Percentiles rank a stretch among this genome's conserved stretches.
Conservation (phyloP, 768 basidiomycete genomes). For the Xerocomellus chrysenteron region DNA sequence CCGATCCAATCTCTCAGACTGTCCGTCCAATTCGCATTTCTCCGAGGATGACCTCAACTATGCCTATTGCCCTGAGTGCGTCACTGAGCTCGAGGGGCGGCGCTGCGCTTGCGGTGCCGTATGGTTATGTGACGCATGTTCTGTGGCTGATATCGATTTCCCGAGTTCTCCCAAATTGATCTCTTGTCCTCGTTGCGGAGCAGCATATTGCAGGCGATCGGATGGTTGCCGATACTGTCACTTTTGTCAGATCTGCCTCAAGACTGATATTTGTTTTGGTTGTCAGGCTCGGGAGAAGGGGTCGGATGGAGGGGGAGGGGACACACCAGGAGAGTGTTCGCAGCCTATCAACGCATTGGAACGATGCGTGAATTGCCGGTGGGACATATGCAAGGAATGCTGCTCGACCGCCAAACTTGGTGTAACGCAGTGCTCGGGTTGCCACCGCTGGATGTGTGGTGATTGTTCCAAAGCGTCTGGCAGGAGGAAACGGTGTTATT, state of each 20-base stretch:
- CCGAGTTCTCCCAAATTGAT: not conserved
- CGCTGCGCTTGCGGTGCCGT: not conserved
- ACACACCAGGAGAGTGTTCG: not conserved
- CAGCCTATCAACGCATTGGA: no score
- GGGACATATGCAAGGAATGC: not conserved
- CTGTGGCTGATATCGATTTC: no score
- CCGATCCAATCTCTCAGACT: no score
- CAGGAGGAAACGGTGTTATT: no score
- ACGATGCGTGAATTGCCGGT: not conserved
- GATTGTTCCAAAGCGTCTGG: no score
- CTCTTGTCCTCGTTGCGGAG: not conserved
- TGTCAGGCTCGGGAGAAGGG: not conserved
- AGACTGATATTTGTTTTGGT: not conserved
- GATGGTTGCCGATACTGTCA: not conserved
- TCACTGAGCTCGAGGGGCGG: not conserved
- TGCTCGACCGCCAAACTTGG: not conserved
- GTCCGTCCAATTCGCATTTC: not conserved
- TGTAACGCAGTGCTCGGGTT: not conserved
- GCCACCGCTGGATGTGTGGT: not conserved
- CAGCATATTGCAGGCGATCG: not conserved
- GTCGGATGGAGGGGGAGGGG: no score
- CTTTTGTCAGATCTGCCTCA: not conserved
- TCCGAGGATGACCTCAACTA: not conserved
- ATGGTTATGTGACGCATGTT: not conserved
- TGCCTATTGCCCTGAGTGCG: not conserved